Percentiles rank a stretch among this genome's conserved stretches.
Conservation (phyloP, 2,329 filamentous ascomycete genomes). For the Hymenoscyphus scutula region DNA sequence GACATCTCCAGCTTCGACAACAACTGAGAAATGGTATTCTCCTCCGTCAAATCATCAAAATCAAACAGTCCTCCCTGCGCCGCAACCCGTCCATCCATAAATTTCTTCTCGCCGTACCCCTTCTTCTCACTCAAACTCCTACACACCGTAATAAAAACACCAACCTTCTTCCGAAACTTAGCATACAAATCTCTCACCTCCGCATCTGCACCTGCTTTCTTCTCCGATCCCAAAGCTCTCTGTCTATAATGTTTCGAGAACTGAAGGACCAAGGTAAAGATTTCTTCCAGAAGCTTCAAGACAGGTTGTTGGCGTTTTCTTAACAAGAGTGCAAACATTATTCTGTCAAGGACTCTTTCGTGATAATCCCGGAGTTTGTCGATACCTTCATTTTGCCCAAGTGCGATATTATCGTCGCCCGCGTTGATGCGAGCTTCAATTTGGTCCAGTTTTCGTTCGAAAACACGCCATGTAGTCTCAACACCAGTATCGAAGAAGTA, state of each 20-base stretch:
- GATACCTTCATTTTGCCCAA: conserved; percentile 57
- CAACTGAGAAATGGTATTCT: conserved; percentile 66
- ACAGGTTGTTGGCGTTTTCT: conserved; percentile 73
- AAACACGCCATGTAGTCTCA: conserved; percentile 67
- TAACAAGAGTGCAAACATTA: conserved; percentile 71
- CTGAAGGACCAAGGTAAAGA: conserved; percentile 68
- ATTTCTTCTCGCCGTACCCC: conserved; percentile 35
- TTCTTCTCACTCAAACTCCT: conserved; percentile 64
- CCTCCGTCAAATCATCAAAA: conserved; percentile 42
- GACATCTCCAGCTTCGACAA: conserved; percentile 70
- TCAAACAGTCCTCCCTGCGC: conserved; percentile 37
- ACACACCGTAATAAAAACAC: conserved; percentile 72
- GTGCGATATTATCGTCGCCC: conserved; percentile 37
- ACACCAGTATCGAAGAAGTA: conserved; percentile 83
- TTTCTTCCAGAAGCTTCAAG: conserved; percentile 70
- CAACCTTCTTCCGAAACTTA: conserved; percentile 67
- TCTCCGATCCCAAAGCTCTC: conserved; percentile 39
- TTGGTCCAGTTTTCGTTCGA: conserved; percentile 62
- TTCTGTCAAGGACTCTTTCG: conserved; percentile 69
- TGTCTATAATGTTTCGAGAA: conserved; percentile 58
- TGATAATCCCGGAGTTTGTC: conserved; percentile 68
- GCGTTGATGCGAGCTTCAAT: conserved; percentile 57
- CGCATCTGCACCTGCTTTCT: conserved; percentile 37
- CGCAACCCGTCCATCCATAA: conserved; percentile 28
- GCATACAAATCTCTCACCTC: conserved; percentile 55